Base-by-base conservation (phyloP, 305 asterid genomes). In the Nicotiana rustica region DNA sequence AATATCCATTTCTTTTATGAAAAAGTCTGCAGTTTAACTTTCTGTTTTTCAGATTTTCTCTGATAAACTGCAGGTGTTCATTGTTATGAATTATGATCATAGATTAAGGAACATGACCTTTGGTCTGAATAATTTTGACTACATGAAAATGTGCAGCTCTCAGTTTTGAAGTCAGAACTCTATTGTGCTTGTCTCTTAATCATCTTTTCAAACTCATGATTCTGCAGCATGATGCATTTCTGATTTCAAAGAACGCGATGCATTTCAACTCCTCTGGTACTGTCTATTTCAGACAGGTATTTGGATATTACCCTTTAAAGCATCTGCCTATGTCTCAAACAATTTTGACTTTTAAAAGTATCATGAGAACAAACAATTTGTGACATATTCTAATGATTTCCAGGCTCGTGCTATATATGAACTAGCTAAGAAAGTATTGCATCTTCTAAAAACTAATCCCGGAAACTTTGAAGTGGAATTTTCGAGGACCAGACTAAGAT, bases 181-280 rank as follows among this genome's bases (percentile, higher is more conserved):
- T 25, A 25, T 25, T 25, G 75, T 21, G 14, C 62, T 73, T 47
- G 79, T 47, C 25, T 2, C 14, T 47, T 73, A 73, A 73, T 75
- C 47, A 29, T 75, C 65, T 75, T 75, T 52, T 75, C 44, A 29
- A 75, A 52, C 64, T 67, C 49, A 35, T 80, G 61, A 69, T 35
- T 44, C 70, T 86, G 94, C 97, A 95, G 99, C 94, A 84, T 68
- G 98, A 96, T 77, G 93, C 88, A 86, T 93, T 91, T 85, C 85
- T 96, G 85, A 93, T 96, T 86, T 90, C 99, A 33, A 90, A 89
- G 87, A 96, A 96, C 55, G 98, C 99, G 4, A 94, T 96, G 98
- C 89, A 89, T 83, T 96, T 96, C 90, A 96, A 96, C 84, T 87
- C 98, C 81, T 84, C 98, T 0, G 61, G 88, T 76, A 92, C 97